Base-by-base conservation (phyloP, 805 yeast species). In the Debaryomyces hansenii region DNA sequence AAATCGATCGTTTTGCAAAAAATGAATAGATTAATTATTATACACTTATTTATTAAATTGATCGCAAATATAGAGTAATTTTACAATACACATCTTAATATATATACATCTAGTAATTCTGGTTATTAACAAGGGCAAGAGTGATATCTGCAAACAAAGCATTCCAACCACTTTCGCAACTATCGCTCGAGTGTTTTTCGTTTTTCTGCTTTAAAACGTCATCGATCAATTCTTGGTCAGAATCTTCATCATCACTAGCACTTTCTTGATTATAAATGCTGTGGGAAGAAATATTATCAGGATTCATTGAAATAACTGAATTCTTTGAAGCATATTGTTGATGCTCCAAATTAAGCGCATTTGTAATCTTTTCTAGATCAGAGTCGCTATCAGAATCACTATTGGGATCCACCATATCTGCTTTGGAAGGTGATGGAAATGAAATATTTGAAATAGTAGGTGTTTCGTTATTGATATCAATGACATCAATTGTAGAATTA, bases 1-100 rank as follows among this genome's bases (percentile, higher is more conserved):
- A 79, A 49, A 69, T 77, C 44, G 80, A 78, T 48, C 58, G 81
- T 42, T 69, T 65, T 53, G 55, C 68, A 11, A 49, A 45, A 37
- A 39, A 5, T 15, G 35, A 14, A n/a, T 39, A 39, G 15, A 6
- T 37, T 12, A 14, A 27, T 21, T n/a, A 32, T 16, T 15, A 34
- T 12, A 21, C 28, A 20, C 40, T 44, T 31, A 31, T 42, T 28
- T n/a, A 42, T 14, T 16, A 18, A 35, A 35, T 35, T 2, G 7
- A 3, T 14, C 10, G 10, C 10, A 9, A 24, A 4, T 24, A 24
- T 24, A 24, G 27, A 24, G 10, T 24, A 24, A 24, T 24, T 24
- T 24, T 24, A 24, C 27, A 24, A 7, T 24, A 24, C 10, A 24
- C 11, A 31, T 11, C 16, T 31, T 8, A 28, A 28, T 28, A 6